Percentiles rank a stretch among this genome's conserved stretches.
Evolutionary conservation across 352 stramenopile species (phyloP).

Genomic region (Phytopythium delawarense): DNA sequence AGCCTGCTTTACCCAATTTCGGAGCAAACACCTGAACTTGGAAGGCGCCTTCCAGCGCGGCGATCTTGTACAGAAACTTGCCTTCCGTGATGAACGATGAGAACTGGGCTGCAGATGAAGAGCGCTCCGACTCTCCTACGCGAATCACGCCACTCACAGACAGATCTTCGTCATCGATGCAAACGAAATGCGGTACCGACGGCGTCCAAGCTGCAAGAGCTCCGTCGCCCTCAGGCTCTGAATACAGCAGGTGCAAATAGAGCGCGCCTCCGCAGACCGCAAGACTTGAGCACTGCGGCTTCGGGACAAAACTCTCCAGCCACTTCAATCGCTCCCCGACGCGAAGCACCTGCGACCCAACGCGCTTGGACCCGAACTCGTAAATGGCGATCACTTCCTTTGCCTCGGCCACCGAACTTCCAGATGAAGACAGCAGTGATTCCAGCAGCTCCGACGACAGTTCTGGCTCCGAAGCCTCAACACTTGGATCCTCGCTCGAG

Average conservation of each 20-base stretch:
- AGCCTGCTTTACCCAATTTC: slow-evolving; percentile 6
- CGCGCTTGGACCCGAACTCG: slow-evolving; percentile 7
- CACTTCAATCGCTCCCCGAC: slow-evolving; percentile 27
- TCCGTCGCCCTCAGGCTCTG: slow-evolving; percentile 9
- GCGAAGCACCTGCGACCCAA: slow-evolving; percentile 20
- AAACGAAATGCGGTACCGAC: slow-evolving; percentile 3
- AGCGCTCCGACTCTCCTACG: background rate
- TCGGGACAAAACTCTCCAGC: slow-evolving; percentile 20
- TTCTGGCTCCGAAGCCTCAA: slow-evolving; percentile 7
- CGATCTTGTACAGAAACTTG: slow-evolving; percentile 48
- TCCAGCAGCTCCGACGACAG: slow-evolving; percentile 20
- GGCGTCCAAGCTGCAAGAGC: background rate
- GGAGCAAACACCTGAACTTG: slow-evolving; percentile 34
- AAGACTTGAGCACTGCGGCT: slow-evolving; percentile 46
- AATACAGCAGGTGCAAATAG: slow-evolving; percentile 44
- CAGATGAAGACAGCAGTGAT: slow-evolving; percentile 21
- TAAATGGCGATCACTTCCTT: slow-evolving; percentile 29
- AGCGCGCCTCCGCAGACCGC: slow-evolving; percentile 35
- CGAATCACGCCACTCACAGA: slow-evolving; percentile 12
- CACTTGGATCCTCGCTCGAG: background rate
- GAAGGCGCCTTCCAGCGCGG: slow-evolving; percentile 29
- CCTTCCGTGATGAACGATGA: slow-evolving; percentile 44
- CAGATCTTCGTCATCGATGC: slow-evolving; percentile 21
- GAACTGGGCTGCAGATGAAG: background rate
- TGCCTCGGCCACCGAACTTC: slow-evolving; percentile 11